Base-by-base conservation (phyloP, 2,329 filamentous ascomycete species). In the Diplodia intermedia region DNA sequence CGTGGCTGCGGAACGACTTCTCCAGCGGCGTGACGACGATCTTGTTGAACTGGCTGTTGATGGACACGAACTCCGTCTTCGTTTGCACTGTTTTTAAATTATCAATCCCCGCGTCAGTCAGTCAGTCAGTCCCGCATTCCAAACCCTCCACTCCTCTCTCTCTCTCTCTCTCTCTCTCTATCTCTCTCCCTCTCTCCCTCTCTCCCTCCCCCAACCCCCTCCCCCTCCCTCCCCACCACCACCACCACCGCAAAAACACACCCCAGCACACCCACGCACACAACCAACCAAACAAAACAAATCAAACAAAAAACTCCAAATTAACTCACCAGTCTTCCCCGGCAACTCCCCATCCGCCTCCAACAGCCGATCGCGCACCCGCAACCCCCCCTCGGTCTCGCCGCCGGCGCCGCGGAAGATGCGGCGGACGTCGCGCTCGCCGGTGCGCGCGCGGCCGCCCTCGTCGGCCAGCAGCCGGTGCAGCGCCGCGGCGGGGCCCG, bases 61-160 rank as follows among this genome's bases (percentile, higher is more conserved):
- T 63, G n/a, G 60, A 63, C 11, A 63, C 60, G 7, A 63, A 63
- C 11, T 63, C 60, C 7, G 60, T 63, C 60, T 63, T 63, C 20
- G 60, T n/a, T 31, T 63, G 60, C 29, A 63, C 60, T 61, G 11
- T 47, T 47, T 47, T 26, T 8, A 18, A 7, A n/a, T 36, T n/a
- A 29, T 26, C 2, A 4, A n/a, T 23, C 31, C 31, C 5, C 31
- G 2, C 12, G 29, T 62, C 29, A 62, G 43, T 26, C 23, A 23
- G 2, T 23, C 23, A 26, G 23, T 26, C 23, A 26, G 23, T 26
- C 23, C 23, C 23, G 23, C 23, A 26, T 26, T 26, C 23, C 23
- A 26, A 26, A 2, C 2, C 23, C 2, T 3, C 2, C 23, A 26
- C 23, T 26, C 23, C 23, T 3, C 23, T 18, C 3, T 11, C 18